Percentiles rank a stretch among this genome's conserved stretches.
These are phyloP conservation scores for Salvia miltiorrhiza DNA, from an alignment of 257 asterid species.

Conservation along the genomic window DNA sequence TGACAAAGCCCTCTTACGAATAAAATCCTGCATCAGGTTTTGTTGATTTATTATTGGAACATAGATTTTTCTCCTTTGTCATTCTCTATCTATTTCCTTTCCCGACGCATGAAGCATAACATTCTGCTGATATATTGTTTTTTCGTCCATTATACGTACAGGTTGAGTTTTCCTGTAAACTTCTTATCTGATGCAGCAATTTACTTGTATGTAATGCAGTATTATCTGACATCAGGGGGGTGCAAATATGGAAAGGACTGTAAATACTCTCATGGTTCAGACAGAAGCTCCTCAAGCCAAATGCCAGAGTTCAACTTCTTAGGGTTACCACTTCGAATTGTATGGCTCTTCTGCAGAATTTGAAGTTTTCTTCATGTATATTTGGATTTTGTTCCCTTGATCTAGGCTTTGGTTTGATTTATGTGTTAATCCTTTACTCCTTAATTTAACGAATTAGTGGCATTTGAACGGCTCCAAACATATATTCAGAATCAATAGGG, in stretches of 20 bases:
- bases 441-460: background rate
- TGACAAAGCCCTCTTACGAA: background rate
- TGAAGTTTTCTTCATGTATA: constrained; percentile 5
- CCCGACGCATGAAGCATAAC: background rate
- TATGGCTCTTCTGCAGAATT: constrained; percentile 28
- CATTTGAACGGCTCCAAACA: background rate
- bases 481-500: background rate
- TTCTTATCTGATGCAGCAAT: constrained; percentile 17
- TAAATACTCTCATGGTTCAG: constrained; percentile 57
- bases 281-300: constrained; percentile 29
- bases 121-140: background rate
- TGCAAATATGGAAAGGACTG: constrained; percentile 74
- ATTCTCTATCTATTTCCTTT: background rate
- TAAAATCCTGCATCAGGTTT: background rate
- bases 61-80: background rate
- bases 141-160: background rate
- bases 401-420: constrained; percentile 9
- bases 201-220: constrained; percentile 47
- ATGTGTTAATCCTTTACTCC: no score
- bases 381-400: constrained; percentile 8
- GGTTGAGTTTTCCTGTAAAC: background rate
- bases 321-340: constrained; percentile 75
- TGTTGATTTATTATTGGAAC: background rate
- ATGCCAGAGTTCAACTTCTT: constrained; percentile 50
- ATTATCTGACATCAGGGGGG: constrained; percentile 63